Evolutionary conservation across 2,329 filamentous ascomycete genomes (phyloP), one percentile per base, ranked within the genome.

Genomic region (Fusarium guadeloupense): DNA sequence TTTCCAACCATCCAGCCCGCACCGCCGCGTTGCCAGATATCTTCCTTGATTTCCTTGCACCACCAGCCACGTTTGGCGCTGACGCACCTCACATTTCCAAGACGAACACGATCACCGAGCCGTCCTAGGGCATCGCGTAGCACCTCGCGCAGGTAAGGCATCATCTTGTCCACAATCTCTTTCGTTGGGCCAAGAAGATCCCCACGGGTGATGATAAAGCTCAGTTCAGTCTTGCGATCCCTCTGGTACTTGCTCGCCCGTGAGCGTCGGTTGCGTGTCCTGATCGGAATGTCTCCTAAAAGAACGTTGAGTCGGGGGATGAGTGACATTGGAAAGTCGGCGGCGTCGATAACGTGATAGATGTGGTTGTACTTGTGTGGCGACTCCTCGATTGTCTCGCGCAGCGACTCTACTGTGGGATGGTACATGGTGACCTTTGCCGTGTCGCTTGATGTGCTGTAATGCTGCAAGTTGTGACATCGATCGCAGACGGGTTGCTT

Each of bases 1-100:
- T 97, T 98, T n/a, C 95, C 95, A 4, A 99, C 90, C 81, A 99
- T 89, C 94, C 95, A 99, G 14, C 91, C 89, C 14, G 89, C 95
- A 5, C 94, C 94, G 5, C 92, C 93, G 42, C 91, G 85, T 37
- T 87, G 78, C 83, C 88, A 93, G 40, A 99, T 93, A 41, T 93
- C 89, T 66, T 97, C 89, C 74, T 92, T 97, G 50, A 99, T 78
- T 43, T 90, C 81, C 64, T 85, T 90, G 0, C 93, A 97, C 92
- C 94, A 97, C 95, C 96, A 99, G 9, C 85, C 85, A 54, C 91
- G 83, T 71, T 90, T 90, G 9, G 94, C 87, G 70, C 93, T 97
- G 35, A 99, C 93, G 71, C 92, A 92, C 61, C 85, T 83, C 10
- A 98, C 81, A 69, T 97, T 97, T 0, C 94, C 94, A 37, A 98